phyloP scores from a whole-genome alignment of 208 protist genomes.

The Trypanosoma cruzi region DNA sequence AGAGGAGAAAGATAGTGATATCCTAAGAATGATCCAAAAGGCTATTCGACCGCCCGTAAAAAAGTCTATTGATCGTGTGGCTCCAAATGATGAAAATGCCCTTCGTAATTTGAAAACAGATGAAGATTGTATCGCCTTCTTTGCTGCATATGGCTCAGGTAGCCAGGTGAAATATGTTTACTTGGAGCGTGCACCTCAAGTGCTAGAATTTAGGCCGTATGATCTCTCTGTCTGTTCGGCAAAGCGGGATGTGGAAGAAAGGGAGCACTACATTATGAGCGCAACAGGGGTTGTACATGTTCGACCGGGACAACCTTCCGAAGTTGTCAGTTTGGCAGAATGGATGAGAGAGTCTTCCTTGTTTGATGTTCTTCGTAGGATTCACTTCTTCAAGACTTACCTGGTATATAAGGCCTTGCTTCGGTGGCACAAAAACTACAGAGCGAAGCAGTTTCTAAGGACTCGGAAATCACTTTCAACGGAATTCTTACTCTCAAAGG shows the following conservation, averaged over 20 bases:
- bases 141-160: constrained; percentile 85
- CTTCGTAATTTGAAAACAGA: constrained; percentile 83
- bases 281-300: constrained; percentile 94
- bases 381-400: constrained; percentile 94
- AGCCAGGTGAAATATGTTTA: constrained; percentile 95
- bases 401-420: constrained; percentile 92
- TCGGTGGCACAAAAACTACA: constrained; percentile 75
- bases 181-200: constrained; percentile 72
- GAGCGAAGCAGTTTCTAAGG: constrained; percentile 74
- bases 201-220: constrained; percentile 93
- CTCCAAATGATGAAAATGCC: constrained; percentile 84
- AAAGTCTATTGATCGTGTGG: constrained; percentile 52
- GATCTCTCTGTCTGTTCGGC: constrained; percentile 84
- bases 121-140: constrained; percentile 95
- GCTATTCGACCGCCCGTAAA: constrained; percentile 63
- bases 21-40: constrained; percentile 85
- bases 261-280: constrained; percentile 95
- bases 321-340: constrained; percentile 92
- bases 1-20: constrained; percentile 81
- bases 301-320: constrained; percentile 80
- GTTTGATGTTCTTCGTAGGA: constrained; percentile 92
- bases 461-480: constrained; percentile 66
- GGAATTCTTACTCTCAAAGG: constrained; percentile 86
- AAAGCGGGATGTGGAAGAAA: constrained; percentile 63
- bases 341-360: constrained; percentile 93